A percentile compares a stretch with the other conserved stretches of the same genome.
These are phyloP conservation scores for Lenwebbia sp. DNA, from an alignment of 345 rosid species.

Conservation along the genomic window DNA sequence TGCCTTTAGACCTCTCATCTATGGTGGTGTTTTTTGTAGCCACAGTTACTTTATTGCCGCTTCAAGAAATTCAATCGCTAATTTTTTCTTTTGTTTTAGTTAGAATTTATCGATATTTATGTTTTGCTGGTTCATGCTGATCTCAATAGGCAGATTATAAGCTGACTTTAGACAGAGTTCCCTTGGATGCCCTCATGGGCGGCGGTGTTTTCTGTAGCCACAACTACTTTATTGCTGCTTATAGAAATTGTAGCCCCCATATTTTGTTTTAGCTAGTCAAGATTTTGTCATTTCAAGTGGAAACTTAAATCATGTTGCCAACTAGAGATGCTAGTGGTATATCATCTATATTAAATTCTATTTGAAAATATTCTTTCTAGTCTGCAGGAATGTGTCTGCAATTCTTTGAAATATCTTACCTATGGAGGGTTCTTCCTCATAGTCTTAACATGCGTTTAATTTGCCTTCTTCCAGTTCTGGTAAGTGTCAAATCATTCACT, in stretches of 20 bases:
- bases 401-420: background rate
- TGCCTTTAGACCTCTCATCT: background rate
- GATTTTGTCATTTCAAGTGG: background rate
- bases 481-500: conserved; percentile 82
- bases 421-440: background rate
- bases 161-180: background rate
- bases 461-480: conserved; percentile 51
- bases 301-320: background rate
- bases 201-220: background rate
- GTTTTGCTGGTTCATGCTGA: background rate
- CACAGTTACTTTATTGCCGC: background rate
- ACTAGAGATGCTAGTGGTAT: background rate
- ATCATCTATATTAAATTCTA: background rate
- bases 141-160: background rate
- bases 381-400: background rate
- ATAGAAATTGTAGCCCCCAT: background rate
- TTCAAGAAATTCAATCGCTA: background rate
- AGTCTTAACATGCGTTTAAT: background rate
- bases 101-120: background rate
- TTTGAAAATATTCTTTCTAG: background rate
- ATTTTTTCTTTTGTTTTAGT: background rate
- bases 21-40: background rate
- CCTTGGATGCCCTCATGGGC: background rate
- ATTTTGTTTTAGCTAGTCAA: background rate
- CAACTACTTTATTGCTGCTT: background rate